Conservation (phyloP, 2,329 filamentous ascomycete species). For the Fusarium kyushuense region DNA sequence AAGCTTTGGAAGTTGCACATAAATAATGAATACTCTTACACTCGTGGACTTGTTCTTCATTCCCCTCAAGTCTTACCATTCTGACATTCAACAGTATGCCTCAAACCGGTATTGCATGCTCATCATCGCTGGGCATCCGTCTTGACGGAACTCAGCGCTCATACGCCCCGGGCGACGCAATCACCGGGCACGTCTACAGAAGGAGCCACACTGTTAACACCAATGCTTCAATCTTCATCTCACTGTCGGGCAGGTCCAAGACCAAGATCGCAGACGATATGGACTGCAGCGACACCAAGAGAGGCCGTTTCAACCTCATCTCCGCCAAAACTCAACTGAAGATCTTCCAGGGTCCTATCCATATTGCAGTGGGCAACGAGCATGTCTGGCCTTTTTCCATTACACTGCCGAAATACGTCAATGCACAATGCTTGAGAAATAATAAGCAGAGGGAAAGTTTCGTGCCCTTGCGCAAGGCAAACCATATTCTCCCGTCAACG, state of each 20-base stretch:
- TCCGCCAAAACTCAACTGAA: conserved; percentile 11
- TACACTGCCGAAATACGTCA: conserved; percentile 43
- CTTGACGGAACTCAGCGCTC: conserved; percentile 2
- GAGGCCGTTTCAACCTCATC: conserved; percentile 38
- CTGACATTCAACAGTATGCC: conserved; percentile 7
- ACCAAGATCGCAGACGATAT: conserved; percentile 26
- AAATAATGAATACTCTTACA: not conserved
- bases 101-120: not conserved
- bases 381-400: conserved; percentile 50
- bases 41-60: not conserved
- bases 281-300: too few relatives aligned
- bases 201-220: conserved; percentile 43
- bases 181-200: conserved; percentile 47
- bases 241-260: conserved; percentile 46
- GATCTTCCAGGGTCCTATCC: conserved; percentile 46
- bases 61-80: not conserved
- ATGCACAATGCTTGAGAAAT: not conserved
- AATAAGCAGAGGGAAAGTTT: not conserved
- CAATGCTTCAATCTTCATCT: conserved; percentile 39
- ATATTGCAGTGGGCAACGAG: conserved; percentile 36
- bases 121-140: conserved; percentile 23
- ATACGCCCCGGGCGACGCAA: conserved; percentile 46
- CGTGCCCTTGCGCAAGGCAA: not conserved
- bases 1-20: too few relatives aligned
- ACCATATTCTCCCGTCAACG: conserved; percentile 15